Conservation (phyloP, 169 alveolate species). For the Theileria parva region DNA sequence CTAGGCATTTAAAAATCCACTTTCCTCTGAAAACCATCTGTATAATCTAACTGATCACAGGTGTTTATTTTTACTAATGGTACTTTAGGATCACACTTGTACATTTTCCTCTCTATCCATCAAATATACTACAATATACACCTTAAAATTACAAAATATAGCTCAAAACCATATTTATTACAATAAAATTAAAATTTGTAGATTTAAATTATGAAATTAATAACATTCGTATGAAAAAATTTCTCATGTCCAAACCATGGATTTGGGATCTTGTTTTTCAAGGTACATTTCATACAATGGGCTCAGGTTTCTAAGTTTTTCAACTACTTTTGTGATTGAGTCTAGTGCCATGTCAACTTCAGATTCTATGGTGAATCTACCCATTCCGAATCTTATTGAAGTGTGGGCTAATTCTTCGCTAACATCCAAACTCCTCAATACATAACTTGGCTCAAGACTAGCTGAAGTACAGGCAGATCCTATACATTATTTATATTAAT, state of each 20-base stretch:
- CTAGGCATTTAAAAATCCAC: slow-evolving; percentile 20
- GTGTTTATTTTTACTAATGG: slow-evolving; percentile 9
- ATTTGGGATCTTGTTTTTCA: slow-evolving; percentile 59
- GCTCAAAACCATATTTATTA: too few relatives aligned
- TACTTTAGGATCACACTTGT: slow-evolving; percentile 20
- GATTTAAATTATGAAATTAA: too few relatives aligned
- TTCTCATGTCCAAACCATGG: slow-evolving; percentile 59
- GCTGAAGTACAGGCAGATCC: slow-evolving; percentile 92
- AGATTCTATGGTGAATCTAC: slow-evolving; percentile 93
- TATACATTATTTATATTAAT: neutral
- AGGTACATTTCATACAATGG: slow-evolving; percentile 90
- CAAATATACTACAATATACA: neutral
- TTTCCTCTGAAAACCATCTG: neutral
- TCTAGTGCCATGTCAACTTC: slow-evolving; percentile 87
- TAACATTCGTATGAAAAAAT: neutral
- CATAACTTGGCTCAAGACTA: slow-evolving; percentile 90
- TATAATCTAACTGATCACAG: neutral
- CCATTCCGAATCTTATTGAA: slow-evolving; percentile 95
- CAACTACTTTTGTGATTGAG: slow-evolving; percentile 79
- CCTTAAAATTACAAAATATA: neutral
- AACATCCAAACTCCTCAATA: slow-evolving; percentile 93
- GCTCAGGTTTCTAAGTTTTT: slow-evolving; percentile 83
- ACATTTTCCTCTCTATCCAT: neutral
- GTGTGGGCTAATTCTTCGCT: slow-evolving; percentile 97
- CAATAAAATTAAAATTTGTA: neutral